These are phyloP conservation scores for Syzygium grande DNA, from an alignment of 345 rosid genomes.

Conservation along the genomic window DNA sequence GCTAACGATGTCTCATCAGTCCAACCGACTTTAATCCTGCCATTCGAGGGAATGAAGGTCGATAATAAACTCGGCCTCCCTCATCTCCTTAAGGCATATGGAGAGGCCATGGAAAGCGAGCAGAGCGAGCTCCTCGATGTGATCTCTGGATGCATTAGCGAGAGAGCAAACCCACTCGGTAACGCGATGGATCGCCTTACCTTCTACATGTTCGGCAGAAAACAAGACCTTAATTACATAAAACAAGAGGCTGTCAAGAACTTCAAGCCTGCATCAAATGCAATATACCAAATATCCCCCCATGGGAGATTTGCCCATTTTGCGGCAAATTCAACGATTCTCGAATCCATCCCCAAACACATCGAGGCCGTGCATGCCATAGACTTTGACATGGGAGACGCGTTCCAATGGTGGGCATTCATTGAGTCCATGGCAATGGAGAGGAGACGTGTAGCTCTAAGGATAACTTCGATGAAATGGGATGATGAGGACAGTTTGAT, in stretches of 20 bases:
- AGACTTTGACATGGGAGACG: conserved; percentile 44
- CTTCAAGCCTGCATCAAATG: conserved; percentile 23
- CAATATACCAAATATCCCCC: conserved; percentile 33
- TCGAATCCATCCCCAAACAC: conserved; percentile 25
- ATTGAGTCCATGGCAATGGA: conserved; percentile 20
- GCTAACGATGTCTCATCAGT: not conserved
- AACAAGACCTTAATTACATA: conserved; percentile 22
- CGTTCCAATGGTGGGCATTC: conserved; percentile 41
- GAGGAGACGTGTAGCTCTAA: conserved; percentile 7
- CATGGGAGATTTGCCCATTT: conserved; percentile 48
- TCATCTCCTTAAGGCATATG: conserved; percentile 38
- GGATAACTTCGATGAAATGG: conserved; percentile 26
- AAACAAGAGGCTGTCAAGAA: conserved; percentile 29
- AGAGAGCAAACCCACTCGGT: conserved; percentile 32
- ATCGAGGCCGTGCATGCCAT: conserved; percentile 24
- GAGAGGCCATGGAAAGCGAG: conserved; percentile 28
- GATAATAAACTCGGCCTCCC: conserved; percentile 10
- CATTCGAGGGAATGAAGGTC: conserved; percentile 15
- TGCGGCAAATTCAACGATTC: conserved; percentile 36
- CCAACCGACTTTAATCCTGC: conserved; percentile 2
- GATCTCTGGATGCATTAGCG: conserved; percentile 14
- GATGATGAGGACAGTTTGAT: conserved; percentile 11
- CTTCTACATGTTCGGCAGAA: conserved; percentile 19
- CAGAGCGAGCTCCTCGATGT: conserved; percentile 31
- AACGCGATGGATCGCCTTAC: conserved; percentile 28